A percentile compares a stretch with the other conserved stretches of the same genome.
Conservation (phyloP, 345 rosid genomes). For the Citrus medica region DNA sequence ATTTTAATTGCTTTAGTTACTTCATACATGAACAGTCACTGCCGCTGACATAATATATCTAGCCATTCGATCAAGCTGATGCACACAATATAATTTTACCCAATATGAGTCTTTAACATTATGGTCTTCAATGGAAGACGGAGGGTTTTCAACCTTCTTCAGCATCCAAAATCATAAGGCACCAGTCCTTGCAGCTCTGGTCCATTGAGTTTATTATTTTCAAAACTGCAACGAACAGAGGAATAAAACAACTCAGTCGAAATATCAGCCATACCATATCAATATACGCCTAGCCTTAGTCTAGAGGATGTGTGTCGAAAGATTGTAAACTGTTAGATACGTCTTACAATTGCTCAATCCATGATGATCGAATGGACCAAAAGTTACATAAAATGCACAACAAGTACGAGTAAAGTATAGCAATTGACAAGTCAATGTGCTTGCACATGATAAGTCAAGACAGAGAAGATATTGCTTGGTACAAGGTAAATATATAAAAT, state of each 20-base stretch:
- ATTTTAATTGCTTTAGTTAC: background rate
- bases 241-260: background rate
- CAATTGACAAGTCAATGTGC: background rate
- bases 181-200: constrained; percentile 74
- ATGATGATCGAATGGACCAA: background rate
- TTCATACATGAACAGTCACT: background rate
- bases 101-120: background rate
- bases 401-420: background rate
- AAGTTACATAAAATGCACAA: too few relatives aligned
- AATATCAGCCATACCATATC: background rate
- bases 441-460: background rate
- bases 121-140: background rate
- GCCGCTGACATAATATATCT: background rate
- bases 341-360: background rate
- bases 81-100: background rate
- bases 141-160: constrained; percentile 8
- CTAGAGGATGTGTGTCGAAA: background rate
- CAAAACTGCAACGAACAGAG: constrained; percentile 34
- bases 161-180: constrained; percentile 73
- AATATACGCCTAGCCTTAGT: background rate
- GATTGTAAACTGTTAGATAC: background rate
- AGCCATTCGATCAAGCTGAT: background rate
- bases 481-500: background rate
- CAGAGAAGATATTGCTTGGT: background rate
- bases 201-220: constrained; percentile 58